These are phyloP conservation scores for Pythium aristosporum DNA, from an alignment of 352 stramenopile species.

Conservation along the genomic window DNA sequence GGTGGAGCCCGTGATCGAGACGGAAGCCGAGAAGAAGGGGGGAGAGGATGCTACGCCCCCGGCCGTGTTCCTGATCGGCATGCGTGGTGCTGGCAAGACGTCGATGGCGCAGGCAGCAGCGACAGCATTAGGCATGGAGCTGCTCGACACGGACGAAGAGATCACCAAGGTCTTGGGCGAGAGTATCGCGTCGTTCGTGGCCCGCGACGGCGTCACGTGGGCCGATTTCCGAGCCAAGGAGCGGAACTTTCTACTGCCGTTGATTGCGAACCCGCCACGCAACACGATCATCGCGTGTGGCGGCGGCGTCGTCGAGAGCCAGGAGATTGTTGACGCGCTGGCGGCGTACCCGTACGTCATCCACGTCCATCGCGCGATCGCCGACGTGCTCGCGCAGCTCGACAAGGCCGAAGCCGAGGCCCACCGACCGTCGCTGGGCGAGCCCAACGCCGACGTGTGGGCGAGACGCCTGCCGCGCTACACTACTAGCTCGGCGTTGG, in stretches of 20 bases:
- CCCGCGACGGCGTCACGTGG: constrained; percentile 60
- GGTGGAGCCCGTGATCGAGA: constrained; percentile 39
- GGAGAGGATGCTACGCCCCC: constrained; percentile 23
- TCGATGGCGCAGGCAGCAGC: constrained; percentile 66
- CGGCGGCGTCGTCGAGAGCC: constrained; percentile 80
- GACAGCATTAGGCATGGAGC: constrained; percentile 41
- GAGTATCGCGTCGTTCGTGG: constrained; percentile 70
- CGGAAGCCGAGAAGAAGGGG: constrained; percentile 26
- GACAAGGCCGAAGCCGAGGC: constrained; percentile 37
- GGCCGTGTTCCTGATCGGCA: constrained; percentile 82
- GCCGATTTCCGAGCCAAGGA: constrained; percentile 74
- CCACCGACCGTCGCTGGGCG: constrained; percentile 58
- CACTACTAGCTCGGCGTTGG: constrained; percentile 44
- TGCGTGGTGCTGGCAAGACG: constrained; percentile 86
- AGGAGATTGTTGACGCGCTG: constrained; percentile 58
- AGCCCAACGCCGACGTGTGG: constrained; percentile 64
- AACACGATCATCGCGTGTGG: constrained; percentile 83
- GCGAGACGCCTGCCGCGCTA: constrained; percentile 56
- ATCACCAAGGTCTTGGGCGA: constrained; percentile 67
- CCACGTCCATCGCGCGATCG: constrained; percentile 64
- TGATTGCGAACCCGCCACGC: constrained; percentile 54
- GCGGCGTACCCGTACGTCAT: constrained; percentile 68
- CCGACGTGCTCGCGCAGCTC: constrained; percentile 69
- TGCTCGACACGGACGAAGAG: constrained; percentile 80
- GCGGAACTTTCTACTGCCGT: constrained; percentile 52